These are phyloP conservation scores for Ogataea nitratoaversa DNA, from an alignment of 805 yeast genomes.

Conservation along the genomic window DNA sequence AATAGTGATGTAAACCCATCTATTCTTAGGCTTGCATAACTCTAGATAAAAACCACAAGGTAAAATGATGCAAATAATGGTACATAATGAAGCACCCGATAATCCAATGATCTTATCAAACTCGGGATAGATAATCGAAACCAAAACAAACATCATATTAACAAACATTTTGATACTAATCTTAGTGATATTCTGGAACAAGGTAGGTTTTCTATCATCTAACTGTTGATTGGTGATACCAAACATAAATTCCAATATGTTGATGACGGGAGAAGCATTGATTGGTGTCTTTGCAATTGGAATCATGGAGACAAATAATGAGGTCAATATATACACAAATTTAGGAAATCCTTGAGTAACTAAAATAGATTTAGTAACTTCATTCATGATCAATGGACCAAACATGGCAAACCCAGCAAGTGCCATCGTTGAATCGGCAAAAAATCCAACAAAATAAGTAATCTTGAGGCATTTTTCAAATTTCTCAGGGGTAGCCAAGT, in stretches of 20 bases:
- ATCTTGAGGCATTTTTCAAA: constrained; percentile 48
- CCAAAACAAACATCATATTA: constrained; percentile 55
- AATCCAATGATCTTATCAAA: constrained; percentile 83
- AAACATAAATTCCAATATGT: constrained; percentile 56
- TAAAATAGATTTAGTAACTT: constrained; percentile 73
- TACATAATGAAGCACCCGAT: constrained; percentile 79
- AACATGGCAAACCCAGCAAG: constrained; percentile 74
- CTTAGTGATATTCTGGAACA: constrained; percentile 8
- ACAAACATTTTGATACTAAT: constrained; percentile 43
- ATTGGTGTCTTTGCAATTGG: constrained; percentile 87
- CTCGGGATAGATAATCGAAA: constrained; percentile 73
- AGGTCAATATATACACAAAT: constrained; percentile 51
- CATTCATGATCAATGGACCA: constrained; percentile 64
- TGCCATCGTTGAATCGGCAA: constrained; percentile 60
- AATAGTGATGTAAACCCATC: constrained; percentile 37
- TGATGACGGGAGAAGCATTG: constrained; percentile 79
- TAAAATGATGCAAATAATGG: constrained; percentile 71
- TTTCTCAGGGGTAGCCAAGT: constrained; percentile 68
- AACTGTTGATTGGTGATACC: constrained; percentile 28
- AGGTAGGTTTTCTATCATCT: constrained; percentile 10
- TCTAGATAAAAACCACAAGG: constrained; percentile 74
- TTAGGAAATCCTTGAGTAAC: constrained; percentile 63
- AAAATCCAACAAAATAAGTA: constrained; percentile 55
- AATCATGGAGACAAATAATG: constrained; percentile 68
- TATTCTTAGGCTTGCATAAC: constrained; percentile 48